Evolutionary conservation across 176 grass and related monocot species (phyloP).

Genomic region (Oryza punctata): DNA sequence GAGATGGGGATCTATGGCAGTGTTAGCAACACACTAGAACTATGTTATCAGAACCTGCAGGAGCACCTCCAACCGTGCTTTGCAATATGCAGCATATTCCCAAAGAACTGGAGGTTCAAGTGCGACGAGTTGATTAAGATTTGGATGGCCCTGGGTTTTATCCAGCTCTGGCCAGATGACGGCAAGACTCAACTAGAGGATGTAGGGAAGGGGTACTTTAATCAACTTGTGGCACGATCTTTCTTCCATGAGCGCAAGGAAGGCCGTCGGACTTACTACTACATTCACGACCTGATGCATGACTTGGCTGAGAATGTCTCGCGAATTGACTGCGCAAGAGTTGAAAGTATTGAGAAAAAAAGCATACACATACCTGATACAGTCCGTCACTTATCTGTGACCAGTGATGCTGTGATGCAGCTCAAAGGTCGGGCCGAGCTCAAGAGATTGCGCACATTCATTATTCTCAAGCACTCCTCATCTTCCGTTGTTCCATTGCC

Average conservation of each 20-base stretch:
- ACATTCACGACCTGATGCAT: constrained; percentile 57
- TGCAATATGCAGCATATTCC: constrained; percentile 54
- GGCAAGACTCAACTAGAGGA: not conserved
- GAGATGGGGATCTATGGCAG: constrained; percentile 17
- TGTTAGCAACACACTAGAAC: constrained; percentile 8
- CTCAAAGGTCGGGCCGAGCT: constrained; percentile 14
- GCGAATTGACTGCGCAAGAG: constrained; percentile 27
- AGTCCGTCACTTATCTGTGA: constrained; percentile 45
- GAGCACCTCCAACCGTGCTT: constrained; percentile 49
- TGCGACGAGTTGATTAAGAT: constrained; percentile 45
- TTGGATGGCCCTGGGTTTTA: constrained; percentile 59
- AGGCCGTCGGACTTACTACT: constrained; percentile 41
- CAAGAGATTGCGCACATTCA: constrained; percentile 33
- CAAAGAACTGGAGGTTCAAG: constrained; percentile 37
- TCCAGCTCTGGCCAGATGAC: not conserved
- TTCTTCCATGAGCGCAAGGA: constrained; percentile 39
- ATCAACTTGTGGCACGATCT: constrained; percentile 37
- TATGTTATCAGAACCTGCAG: constrained; percentile 42
- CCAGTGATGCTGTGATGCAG: constrained; percentile 3
- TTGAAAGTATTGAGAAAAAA: constrained; percentile 15
- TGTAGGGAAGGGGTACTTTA: constrained; percentile 36
- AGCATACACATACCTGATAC: constrained; percentile 11
- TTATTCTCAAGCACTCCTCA: constrained; percentile 42
- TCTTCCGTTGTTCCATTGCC: constrained; percentile 30
- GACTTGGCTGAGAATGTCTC: constrained; percentile 43